Evolutionary conservation across 2,329 filamentous ascomycete genomes (phyloP).

Genomic region (Penicillium sp.): DNA sequence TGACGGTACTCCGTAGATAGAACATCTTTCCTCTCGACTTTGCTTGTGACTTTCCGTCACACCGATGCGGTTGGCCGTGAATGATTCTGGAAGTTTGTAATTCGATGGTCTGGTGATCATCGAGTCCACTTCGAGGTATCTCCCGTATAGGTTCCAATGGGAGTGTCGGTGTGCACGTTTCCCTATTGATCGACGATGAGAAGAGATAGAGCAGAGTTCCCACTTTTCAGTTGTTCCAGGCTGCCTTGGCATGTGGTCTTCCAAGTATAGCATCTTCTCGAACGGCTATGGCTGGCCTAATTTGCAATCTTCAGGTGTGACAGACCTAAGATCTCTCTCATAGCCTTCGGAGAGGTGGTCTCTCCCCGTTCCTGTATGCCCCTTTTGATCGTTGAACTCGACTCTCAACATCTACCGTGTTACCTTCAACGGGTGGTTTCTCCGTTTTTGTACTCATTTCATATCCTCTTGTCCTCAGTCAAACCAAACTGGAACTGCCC

Average conservation of each 20-base stretch:
- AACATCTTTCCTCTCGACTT: too few species aligned
- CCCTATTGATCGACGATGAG: background rate
- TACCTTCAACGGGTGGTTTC: background rate
- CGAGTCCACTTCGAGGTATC: background rate
- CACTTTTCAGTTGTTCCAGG: background rate
- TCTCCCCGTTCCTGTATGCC: background rate
- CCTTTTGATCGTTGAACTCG: background rate
- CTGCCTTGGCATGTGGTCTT: background rate
- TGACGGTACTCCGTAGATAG: too few species aligned
- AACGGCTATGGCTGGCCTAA: conserved; percentile 6
- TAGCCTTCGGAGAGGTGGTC: background rate
- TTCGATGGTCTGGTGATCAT: conserved; percentile 5
- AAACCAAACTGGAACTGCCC: conserved; percentile 1
- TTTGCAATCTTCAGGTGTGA: conserved; percentile 4
- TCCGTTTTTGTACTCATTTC: background rate
- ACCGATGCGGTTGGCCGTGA: conserved; percentile 2
- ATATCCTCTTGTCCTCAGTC: background rate
- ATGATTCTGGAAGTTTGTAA: conserved; percentile 10
- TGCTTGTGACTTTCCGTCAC: background rate
- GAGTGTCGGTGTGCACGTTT: conserved; percentile 4
- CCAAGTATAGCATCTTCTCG: background rate
- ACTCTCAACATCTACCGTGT: background rate
- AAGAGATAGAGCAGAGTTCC: background rate
- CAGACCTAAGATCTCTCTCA: background rate
- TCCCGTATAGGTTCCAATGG: background rate